These are phyloP conservation scores for Phyllostachys edulis DNA, from an alignment of 176 grass and related monocot species.

Conservation along the genomic window DNA sequence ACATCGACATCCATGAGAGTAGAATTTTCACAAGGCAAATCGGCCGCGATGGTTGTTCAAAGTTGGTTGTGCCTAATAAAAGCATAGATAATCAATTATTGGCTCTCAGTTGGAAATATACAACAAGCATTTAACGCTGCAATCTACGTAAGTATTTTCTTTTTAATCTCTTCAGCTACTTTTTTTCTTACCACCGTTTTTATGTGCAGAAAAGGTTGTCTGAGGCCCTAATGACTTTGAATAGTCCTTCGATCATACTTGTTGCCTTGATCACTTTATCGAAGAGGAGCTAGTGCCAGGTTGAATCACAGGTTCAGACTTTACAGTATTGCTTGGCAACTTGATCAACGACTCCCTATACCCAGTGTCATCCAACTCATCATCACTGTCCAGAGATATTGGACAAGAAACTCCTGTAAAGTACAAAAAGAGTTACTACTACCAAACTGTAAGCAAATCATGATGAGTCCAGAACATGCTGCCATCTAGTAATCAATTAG, in stretches of 20 bases:
- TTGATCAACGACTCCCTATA: background rate
- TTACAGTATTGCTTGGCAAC: background rate
- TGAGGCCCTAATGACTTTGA: background rate
- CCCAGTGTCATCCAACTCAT: constrained; percentile 34
- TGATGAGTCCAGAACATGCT: background rate
- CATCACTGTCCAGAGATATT: constrained; percentile 62
- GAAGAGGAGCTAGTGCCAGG: background rate
- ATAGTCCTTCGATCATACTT: background rate
- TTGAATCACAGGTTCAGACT: background rate
- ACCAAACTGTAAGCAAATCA: background rate
- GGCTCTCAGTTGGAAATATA: too few species aligned
- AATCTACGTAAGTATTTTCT: background rate
- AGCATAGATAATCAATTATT: too few species aligned
- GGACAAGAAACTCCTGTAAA: constrained; percentile 41
- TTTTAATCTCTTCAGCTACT: background rate
- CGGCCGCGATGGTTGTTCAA: background rate
- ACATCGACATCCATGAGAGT: background rate
- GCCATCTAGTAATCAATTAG: background rate
- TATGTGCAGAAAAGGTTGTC: background rate
- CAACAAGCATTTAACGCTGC: too few species aligned
- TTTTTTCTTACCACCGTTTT: background rate
- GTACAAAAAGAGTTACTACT: background rate
- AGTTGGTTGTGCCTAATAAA: background rate
- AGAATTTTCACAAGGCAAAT: constrained; percentile 15
- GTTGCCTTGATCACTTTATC: background rate